phyloP scores from a whole-genome alignment of 345 rosid species.

The Moricandia moricandioides region DNA sequence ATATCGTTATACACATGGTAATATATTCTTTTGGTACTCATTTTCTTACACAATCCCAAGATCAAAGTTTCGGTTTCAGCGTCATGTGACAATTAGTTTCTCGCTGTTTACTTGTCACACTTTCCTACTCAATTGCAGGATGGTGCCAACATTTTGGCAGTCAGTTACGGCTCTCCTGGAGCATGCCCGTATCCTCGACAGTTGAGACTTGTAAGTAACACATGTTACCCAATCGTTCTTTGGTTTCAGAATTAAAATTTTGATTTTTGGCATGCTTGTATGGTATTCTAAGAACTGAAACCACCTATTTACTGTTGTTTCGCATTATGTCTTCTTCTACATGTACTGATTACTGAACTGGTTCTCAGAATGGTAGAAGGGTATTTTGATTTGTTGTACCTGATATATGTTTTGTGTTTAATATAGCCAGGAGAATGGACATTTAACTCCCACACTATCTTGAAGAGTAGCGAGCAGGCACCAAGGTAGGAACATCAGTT shows the following conservation, averaged over 20 bases:
- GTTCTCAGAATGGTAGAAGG: not conserved
- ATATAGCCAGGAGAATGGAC: constrained; percentile 23
- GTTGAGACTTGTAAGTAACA: constrained; percentile 14
- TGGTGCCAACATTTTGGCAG: constrained; percentile 26
- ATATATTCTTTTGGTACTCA: not conserved
- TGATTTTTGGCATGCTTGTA: not conserved
- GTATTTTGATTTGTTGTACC: not conserved
- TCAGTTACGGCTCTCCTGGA: constrained; percentile 25
- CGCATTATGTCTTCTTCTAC: not conserved
- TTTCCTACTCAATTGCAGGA: constrained; percentile 7
- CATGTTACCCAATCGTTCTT: not conserved
- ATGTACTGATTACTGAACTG: not conserved
- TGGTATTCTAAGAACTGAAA: not conserved
- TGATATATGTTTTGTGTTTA: not conserved
- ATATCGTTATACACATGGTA: constrained; percentile 21
- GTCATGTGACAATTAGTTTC: not conserved
- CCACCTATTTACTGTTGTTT: not conserved
- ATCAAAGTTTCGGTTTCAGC: constrained; percentile 4
- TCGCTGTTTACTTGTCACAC: not conserved
- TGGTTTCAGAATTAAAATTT: not conserved
- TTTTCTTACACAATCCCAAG: not conserved
- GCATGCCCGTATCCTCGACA: constrained; percentile 25
- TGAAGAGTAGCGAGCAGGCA: constrained; percentile 30
- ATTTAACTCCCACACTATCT: constrained; percentile 24
- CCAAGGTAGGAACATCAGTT: constrained; percentile 14